Base-by-base conservation (phyloP, 345 rosid genomes). In the Syzygium grande region DNA sequence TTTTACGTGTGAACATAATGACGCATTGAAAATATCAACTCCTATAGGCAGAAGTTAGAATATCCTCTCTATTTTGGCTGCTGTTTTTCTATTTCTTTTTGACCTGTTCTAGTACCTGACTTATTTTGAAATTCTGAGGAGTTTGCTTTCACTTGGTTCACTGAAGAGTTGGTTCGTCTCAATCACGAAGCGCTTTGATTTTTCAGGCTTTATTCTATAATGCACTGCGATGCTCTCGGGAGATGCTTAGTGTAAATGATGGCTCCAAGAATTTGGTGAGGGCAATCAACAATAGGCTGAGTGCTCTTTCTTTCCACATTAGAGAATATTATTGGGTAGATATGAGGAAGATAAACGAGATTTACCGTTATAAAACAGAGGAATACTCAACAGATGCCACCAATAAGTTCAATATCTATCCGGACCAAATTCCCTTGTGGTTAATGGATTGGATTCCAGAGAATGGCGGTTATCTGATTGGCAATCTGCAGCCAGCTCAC, bases 291-390 rank as follows among this genome's bases (percentile, higher is more conserved):
- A 95, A 96, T 41, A 94, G 99, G 89, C 92, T 94, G 61, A 95
- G 96, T 89, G 98, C 99, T 4, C 89, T 96, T 27, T 96, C 99
- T 21, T 96, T 96, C 90, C 99, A 96, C 90, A 96, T 96, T 63
- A 93, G 99, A 91, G 98, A 95, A 86, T 96, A 96, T 85, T 96
- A 96, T 84, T 96, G 98, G 98, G 97, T 94, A 58, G 99, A 96
- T 85, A 94, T 95, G 87, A 95, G 92, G 85, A 95, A 94, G 92
- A 95, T 96, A 85, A 96, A 95, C 59, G 99, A 96, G 95, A 96
- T 96, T 86, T 96, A 96, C 90, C 94, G 99, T 49, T 96, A 96
- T 88, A 94, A 96, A 88, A 96, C 99, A 6, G 99, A 95, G 92
- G 99, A 96, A 91, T 96, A 96, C 90, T 96, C 99, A 41, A 87